Evolutionary conservation across 257 asterid species (phyloP).

Genomic region (Gynochthodes officinalis): DNA sequence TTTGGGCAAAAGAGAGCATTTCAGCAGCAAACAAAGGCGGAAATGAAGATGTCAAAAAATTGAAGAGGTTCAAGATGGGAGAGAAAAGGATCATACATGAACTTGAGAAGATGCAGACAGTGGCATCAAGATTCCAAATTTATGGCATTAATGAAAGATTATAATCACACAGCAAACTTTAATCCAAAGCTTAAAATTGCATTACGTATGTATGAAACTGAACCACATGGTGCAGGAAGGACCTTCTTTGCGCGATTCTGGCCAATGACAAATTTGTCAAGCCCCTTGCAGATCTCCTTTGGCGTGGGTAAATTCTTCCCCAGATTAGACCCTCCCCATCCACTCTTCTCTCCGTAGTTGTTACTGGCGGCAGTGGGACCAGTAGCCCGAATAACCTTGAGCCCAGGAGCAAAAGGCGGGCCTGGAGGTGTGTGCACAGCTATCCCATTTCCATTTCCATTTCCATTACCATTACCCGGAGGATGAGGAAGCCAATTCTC

Average conservation of each 20-base stretch:
- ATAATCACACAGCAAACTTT: background rate
- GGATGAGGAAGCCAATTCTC: slow-evolving; percentile 61
- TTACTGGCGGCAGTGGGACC: slow-evolving; percentile 32
- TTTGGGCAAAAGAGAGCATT: too few species aligned
- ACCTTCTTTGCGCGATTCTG: slow-evolving; percentile 97
- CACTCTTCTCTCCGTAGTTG: slow-evolving; percentile 46
- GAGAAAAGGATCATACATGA: background rate
- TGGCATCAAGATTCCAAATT: background rate
- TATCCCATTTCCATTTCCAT: slow-evolving; percentile 42
- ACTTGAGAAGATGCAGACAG: background rate
- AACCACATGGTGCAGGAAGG: background rate
- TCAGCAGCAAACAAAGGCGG: background rate
- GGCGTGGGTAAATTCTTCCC: slow-evolving; percentile 83
- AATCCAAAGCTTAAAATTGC: background rate
- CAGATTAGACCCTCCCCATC: slow-evolving; percentile 92
- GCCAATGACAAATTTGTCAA: slow-evolving; percentile 88
- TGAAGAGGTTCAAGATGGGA: background rate
- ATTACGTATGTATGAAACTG: background rate
- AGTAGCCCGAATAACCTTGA: slow-evolving; percentile 56
- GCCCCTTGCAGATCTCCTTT: slow-evolving; percentile 87
- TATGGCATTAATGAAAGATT: too few species aligned
- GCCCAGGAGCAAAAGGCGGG: slow-evolving; percentile 88
- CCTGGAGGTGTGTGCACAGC: slow-evolving; percentile 91
- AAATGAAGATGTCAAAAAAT: background rate
- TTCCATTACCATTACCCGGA: slow-evolving; percentile 7